Base-by-base conservation (phyloP, 2,329 filamentous ascomycete genomes). In the Rutstroemia sp. region DNA sequence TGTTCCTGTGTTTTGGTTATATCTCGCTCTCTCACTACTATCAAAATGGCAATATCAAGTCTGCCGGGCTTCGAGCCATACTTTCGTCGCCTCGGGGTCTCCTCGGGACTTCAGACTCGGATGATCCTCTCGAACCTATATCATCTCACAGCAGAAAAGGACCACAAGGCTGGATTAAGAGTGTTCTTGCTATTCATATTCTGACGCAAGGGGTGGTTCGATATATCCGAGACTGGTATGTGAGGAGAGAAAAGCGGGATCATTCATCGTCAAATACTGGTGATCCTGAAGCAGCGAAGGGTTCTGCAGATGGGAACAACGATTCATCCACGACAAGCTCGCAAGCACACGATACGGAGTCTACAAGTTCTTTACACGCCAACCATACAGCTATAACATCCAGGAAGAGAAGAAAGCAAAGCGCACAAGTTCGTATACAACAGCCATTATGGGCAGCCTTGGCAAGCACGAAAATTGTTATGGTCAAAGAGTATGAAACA, bases 391-490 rank as follows among this genome's bases (percentile, higher is more conserved):
- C 81, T 74, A 75, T 83, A 69, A 75, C 73, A 62, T 82, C 80
- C 61, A 95, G 94, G 74, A 94, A 90, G 75, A 87, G 89, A 74
- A 84, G 88, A 74, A 92, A 94, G 74, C 90, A 95, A 73, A 92
- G 89, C 69, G 91, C 90, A 58, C 89, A 94, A 72, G 90, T 95
- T 63, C 81, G 92, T 71, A 89, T 90, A 70, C 86, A 90, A 69
- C 92, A 96, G 74, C 92, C 92, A 49, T 82, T 96, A 62, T 96
- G 92, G 92, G 90, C 92, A 62, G 92, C 92, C 49, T 81, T 96
- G 65, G 92, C 92, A 52, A 96, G 90, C 74, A 96, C 92, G 69
- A 96, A 96, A 78, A 92, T 96, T 70, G 92, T 94, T 66, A 90
- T 96, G 74, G 86, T 95, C 69, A 94, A 95, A 75, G 92, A 91